These are phyloP conservation scores for Boletus huronensis DNA, from an alignment of 768 basidiomycete species.

Conservation along the genomic window DNA sequence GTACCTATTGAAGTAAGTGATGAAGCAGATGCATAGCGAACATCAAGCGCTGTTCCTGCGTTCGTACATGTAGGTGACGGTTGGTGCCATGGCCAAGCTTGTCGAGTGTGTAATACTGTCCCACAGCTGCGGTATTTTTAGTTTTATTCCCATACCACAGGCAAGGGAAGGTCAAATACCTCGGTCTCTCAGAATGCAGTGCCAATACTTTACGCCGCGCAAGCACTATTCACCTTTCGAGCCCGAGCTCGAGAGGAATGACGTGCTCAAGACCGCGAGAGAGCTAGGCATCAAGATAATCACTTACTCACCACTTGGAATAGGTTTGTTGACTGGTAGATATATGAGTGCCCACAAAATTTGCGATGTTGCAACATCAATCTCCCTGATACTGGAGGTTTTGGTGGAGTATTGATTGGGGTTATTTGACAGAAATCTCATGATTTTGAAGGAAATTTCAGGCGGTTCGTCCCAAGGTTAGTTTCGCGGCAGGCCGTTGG, in stretches of 20 bases:
- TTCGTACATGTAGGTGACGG: slow-evolving; percentile 31
- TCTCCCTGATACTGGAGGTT: neutral
- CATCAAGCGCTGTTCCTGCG: neutral
- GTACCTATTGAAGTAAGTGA: slow-evolving; percentile 46
- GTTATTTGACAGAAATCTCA: slow-evolving; percentile 29
- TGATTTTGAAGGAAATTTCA: slow-evolving; percentile 31
- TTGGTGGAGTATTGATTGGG: neutral
- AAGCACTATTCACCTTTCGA: slow-evolving; percentile 46
- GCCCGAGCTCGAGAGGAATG: slow-evolving; percentile 45
- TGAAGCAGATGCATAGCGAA: too few species aligned
- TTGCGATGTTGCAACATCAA: too few species aligned
- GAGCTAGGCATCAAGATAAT: slow-evolving; percentile 50
- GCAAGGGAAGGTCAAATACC: slow-evolving; percentile 41
- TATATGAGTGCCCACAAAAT: slow-evolving; percentile 28
- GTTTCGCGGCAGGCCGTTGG: slow-evolving; percentile 18
- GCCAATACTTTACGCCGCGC: slow-evolving; percentile 47
- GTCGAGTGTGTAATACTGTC: slow-evolving; percentile 39
- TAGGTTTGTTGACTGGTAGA: slow-evolving; percentile 48
- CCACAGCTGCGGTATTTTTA: neutral
- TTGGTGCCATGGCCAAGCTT: slow-evolving; percentile 49
- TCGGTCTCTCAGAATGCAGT: slow-evolving; percentile 54
- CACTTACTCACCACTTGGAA: slow-evolving; percentile 51
- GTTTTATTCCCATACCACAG: slow-evolving; percentile 22
- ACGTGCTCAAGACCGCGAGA: slow-evolving; percentile 40
- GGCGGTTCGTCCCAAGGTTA: slow-evolving; percentile 23